phyloP scores from a whole-genome alignment of 176 grass and related monocot genomes.

The Phoenix dactylifera region DNA sequence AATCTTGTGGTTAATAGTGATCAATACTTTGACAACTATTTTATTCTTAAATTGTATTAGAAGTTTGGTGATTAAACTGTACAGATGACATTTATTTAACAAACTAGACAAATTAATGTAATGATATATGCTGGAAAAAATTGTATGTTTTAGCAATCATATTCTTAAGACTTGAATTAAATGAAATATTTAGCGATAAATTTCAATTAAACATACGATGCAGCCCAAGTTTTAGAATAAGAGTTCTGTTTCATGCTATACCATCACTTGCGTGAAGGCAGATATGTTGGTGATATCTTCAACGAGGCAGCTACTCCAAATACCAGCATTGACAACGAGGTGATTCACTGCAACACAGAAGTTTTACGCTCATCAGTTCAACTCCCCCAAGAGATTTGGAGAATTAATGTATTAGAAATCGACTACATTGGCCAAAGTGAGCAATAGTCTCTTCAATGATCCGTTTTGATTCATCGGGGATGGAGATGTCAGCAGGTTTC shows the following conservation, averaged over 20 bases:
- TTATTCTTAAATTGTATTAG: background rate
- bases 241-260: background rate
- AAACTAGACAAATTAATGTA: too few species aligned
- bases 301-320: conserved; percentile 34
- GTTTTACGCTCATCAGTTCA: background rate
- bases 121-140: too few species aligned
- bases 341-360: conserved; percentile 47
- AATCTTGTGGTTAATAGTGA: background rate
- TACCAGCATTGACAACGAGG: conserved; percentile 64
- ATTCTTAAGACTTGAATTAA: too few species aligned
- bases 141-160: too few species aligned
- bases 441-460: conserved; percentile 31
- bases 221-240: background rate
- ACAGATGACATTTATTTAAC: too few species aligned
- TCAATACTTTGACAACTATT: background rate
- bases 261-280: conserved; percentile 37
- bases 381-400: background rate
- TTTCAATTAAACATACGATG: too few species aligned
- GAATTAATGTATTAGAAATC: background rate
- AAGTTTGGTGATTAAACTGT: too few species aligned
- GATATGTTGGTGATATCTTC: conserved; percentile 45
- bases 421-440: conserved; percentile 40
- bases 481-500: conserved; percentile 36
- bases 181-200: too few species aligned
- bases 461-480: conserved; percentile 31